Conservation (phyloP, 768 basidiomycete species). For the Lactifluus pinguis region DNA sequence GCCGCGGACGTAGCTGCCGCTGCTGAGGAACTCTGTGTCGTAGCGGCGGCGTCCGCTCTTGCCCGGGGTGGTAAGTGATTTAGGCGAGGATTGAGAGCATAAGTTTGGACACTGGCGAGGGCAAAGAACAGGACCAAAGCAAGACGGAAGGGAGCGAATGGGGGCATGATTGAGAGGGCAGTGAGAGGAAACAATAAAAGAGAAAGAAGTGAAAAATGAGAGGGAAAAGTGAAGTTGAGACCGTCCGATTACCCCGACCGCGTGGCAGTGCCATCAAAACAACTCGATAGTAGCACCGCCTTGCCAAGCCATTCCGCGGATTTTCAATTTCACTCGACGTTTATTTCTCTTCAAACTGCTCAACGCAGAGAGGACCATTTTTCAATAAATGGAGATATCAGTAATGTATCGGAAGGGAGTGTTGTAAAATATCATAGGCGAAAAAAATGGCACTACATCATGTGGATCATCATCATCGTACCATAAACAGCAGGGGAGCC, state of each 20-base stretch:
- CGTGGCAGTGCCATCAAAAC: not conserved
- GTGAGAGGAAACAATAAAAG: not conserved
- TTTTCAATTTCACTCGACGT: too few relatives aligned
- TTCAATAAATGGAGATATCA: slow-evolving; percentile 1
- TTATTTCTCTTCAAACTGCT: too few relatives aligned
- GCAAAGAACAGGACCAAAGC: slow-evolving; percentile 24
- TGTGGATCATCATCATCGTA: not conserved
- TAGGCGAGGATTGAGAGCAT: slow-evolving; percentile 21
- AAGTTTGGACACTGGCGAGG: slow-evolving; percentile 24
- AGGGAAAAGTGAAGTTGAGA: not conserved
- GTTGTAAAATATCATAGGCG: not conserved
- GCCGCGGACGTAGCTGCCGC: not conserved
- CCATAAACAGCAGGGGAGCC: not conserved
- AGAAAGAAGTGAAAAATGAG: not conserved
- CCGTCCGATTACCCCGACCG: not conserved
- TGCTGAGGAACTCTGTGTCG: not conserved
- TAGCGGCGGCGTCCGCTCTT: not conserved
- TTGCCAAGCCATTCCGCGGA: not conserved
- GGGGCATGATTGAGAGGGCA: slow-evolving; percentile 11
- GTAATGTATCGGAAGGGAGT: not conserved
- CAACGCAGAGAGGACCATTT: not conserved
- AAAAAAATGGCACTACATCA: not conserved
- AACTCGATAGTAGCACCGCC: not conserved
- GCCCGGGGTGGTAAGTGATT: slow-evolving; percentile 9
- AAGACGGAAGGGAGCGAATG: slow-evolving; percentile 21